Evolutionary conservation across 805 yeast species (phyloP).

Genomic region (Tanozyma kutaoensis): DNA sequence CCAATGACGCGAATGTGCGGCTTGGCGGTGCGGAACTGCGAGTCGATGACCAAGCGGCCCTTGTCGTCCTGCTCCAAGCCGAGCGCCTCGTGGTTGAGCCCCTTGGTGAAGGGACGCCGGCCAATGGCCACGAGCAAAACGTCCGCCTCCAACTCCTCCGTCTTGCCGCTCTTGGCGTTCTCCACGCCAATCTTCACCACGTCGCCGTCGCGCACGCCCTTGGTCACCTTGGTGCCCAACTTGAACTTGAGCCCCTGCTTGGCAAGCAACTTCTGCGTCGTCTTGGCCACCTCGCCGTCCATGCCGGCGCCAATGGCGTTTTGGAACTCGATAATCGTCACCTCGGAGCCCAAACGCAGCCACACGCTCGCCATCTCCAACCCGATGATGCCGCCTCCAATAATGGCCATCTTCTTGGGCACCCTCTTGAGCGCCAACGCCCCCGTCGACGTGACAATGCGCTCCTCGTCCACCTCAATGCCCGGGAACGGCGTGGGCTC

Average conservation of each 20-base stretch:
- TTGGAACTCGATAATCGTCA: constrained; percentile 87
- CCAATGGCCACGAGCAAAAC: constrained; percentile 95
- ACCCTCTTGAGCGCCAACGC: constrained; percentile 72
- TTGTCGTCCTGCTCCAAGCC: constrained; percentile 86
- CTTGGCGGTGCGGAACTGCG: constrained; percentile 82
- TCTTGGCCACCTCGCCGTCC: constrained; percentile 91
- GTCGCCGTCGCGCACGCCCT: constrained; percentile 84
- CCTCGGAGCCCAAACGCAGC: constrained; percentile 90
- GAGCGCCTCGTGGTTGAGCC: constrained; percentile 75
- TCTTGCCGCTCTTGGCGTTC: constrained; percentile 75
- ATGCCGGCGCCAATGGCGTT: constrained; percentile 92
- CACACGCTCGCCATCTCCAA: constrained; percentile 99
- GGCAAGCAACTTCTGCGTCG: constrained; percentile 76
- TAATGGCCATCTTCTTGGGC: constrained; percentile 84
- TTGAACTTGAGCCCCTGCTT: constrained; percentile 95
- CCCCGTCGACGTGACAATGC: constrained; percentile 95
- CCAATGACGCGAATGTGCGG: constrained; percentile 96
- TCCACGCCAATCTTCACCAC: constrained; percentile 78
- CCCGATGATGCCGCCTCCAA: constrained; percentile 99
- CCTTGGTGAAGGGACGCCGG: constrained; percentile 93
- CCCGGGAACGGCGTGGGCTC: constrained; percentile 99
- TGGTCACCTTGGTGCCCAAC: constrained; percentile 79
- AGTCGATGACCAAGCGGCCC: constrained; percentile 91
- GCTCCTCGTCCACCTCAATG: constrained; percentile 88
- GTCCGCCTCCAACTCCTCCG: constrained; percentile 74